Percentiles rank a stretch among this genome's conserved stretches.
These are phyloP conservation scores for Termitomyces sp. DNA, from an alignment of 768 basidiomycete species.

Conservation along the genomic window DNA sequence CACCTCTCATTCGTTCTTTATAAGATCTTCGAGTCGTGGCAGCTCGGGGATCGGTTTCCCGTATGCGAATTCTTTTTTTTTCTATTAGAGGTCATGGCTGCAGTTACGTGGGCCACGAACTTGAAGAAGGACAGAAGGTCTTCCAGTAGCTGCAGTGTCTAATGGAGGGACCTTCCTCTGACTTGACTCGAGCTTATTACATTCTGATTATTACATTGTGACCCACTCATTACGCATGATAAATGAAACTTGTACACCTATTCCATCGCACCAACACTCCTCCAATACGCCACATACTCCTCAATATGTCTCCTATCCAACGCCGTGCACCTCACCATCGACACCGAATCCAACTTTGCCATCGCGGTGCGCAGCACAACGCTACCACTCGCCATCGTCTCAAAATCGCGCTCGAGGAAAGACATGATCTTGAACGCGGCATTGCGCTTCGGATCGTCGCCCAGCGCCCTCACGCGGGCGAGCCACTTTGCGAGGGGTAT, in stretches of 20 bases:
- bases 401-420: conserved; percentile 29
- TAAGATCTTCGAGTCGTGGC: too few species aligned
- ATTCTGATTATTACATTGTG: not conserved
- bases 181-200: too few species aligned
- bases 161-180: too few species aligned
- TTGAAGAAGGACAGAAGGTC: too few species aligned
- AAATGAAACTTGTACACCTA: not conserved
- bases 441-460: conserved; percentile 22
- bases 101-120: too few species aligned
- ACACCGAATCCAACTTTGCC: conserved; percentile 21
- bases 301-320: conserved; percentile 25
- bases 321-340: conserved; percentile 25
- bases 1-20: too few species aligned
- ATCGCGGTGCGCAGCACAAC: conserved; percentile 25
- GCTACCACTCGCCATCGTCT: conserved; percentile 24
- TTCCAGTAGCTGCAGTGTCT: too few species aligned
- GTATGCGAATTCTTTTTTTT: too few species aligned
- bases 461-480: conserved; percentile 20
- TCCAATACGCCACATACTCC: conserved; percentile 29
- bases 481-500: conserved; percentile 26
- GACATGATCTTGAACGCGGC: conserved; percentile 23
- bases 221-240: too few species aligned
- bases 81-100: too few species aligned
- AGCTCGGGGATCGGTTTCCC: too few species aligned
- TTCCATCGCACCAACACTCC: conserved; percentile 18